phyloP scores from a whole-genome alignment of 768 basidiomycete species.

The Amanita subjunquillea region DNA sequence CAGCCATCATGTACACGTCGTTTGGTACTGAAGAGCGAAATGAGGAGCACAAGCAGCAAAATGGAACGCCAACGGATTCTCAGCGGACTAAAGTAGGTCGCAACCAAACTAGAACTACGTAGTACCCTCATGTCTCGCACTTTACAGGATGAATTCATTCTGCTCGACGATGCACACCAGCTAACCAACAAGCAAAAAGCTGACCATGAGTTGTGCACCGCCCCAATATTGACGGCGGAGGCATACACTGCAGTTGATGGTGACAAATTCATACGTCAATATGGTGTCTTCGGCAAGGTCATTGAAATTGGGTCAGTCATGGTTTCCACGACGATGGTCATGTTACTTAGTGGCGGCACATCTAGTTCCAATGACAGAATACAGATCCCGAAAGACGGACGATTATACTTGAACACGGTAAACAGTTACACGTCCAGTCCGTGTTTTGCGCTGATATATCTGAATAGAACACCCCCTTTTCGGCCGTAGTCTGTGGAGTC shows the following conservation, averaged over 20 bases:
- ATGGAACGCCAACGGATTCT: too few relatives aligned
- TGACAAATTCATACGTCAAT: background rate
- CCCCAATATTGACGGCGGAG: background rate
- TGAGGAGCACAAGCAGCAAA: too few relatives aligned
- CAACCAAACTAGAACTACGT: too few relatives aligned
- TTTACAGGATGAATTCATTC: too few relatives aligned
- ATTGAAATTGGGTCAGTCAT: background rate
- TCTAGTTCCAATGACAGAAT: constrained; percentile 23
- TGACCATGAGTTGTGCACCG: background rate
- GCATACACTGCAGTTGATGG: background rate
- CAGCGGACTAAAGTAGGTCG: too few relatives aligned
- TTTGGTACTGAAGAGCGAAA: too few relatives aligned
- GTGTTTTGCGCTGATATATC: background rate
- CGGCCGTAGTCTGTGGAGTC: constrained; percentile 66
- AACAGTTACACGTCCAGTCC: constrained; percentile 7
- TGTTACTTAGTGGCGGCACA: background rate
- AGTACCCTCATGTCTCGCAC: too few relatives aligned
- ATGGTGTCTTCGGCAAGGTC: background rate
- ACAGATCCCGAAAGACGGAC: constrained; percentile 29
- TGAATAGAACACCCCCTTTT: constrained; percentile 59
- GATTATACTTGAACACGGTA: constrained; percentile 64
- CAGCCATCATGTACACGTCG: too few relatives aligned
- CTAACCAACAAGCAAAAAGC: background rate
- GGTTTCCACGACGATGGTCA: background rate
- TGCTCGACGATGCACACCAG: too few relatives aligned